Evolutionary conservation across 163 green algal genomes (phyloP), one percentile per base, ranked within the genome.

Genomic region (Scenedesmus sp.): DNA sequence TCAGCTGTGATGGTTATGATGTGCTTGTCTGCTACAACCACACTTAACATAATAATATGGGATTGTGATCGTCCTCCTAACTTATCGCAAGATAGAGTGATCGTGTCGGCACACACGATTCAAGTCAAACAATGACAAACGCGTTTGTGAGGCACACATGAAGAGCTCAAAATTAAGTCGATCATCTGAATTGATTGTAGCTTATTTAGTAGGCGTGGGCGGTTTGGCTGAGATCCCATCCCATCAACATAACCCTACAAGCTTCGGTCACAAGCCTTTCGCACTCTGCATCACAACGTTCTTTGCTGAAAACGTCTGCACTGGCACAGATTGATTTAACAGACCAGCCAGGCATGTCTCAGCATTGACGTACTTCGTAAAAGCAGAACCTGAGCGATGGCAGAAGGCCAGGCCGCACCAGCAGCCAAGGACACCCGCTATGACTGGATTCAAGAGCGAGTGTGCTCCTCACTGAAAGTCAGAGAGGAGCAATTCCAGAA

Each of bases 381-480:
- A 26, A 76, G 65, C 65, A 76, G 65, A 76, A 30, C 65, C 65
- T 76, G 65, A 76, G 44, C 81, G 81, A 87, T 87, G 82, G 82
- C 82, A 40, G 82, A 87, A 51, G 82, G 49, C 43, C 20, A 76
- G 33, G n/a, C 24, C 12, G 33, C 51, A 43, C 51, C 53, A 35
- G 35, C 35, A 61, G n/a, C 44, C 35, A 93, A 91, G 43, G 94
- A 96, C 61, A 89, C 83, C 18, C 94, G 94, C 51, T 93, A 91
- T 51, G 90, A 95, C 44, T 97, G 95, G 91, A 86, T 98, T 13
- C 89, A 93, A 44, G 91, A 96, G 53, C 89, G 94, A 43, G 93
- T 96, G 3, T 95, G 93, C 59, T 96, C 94, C 1, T 96, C 92
- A 24, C 90, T 97, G 18, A 96, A 96, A 65, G 92, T 97, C 33